These are phyloP conservation scores for Candida anglica DNA, from an alignment of 805 yeast genomes.

Conservation along the genomic window DNA sequence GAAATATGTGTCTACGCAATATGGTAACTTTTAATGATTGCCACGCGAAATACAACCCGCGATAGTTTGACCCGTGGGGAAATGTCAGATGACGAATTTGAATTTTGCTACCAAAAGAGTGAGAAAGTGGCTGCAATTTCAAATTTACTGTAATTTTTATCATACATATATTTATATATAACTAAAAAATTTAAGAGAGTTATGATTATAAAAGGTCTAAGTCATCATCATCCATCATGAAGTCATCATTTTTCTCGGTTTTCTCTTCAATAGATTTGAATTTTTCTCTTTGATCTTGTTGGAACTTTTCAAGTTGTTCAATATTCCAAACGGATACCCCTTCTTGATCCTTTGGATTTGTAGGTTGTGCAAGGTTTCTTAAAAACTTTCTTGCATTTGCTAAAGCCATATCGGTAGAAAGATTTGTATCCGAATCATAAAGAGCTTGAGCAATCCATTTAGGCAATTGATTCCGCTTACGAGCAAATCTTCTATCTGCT, in stretches of 20 bases:
- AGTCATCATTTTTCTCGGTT: constrained; percentile 26
- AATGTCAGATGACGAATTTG: too few species aligned
- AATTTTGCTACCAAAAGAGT: too few species aligned
- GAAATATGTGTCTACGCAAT: too few species aligned
- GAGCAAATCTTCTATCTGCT: constrained; percentile 89
- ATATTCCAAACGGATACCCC: constrained; percentile 92
- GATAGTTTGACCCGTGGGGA: too few species aligned
- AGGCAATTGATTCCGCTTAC: constrained; percentile 84
- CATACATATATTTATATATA: background rate
- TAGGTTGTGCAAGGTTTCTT: constrained; percentile 91
- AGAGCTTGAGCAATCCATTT: constrained; percentile 96
- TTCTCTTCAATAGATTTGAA: constrained; percentile 11
- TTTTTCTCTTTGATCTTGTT: constrained; percentile 39
- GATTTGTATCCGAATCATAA: constrained; percentile 83
- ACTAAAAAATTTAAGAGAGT: background rate
- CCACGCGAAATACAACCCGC: too few species aligned
- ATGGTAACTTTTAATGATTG: too few species aligned
- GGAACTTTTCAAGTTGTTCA: constrained; percentile 60
- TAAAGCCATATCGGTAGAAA: constrained; percentile 96
- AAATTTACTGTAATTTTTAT: background rate
- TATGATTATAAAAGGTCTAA: constrained; percentile 24
- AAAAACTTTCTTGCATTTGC: constrained; percentile 91
- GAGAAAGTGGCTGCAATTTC: too few species aligned
- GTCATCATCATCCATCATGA: constrained; percentile 44
- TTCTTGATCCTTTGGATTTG: constrained; percentile 83